Conservation (phyloP, 1,139 yeast species). For the Trichomonascaceae sp. region DNA sequence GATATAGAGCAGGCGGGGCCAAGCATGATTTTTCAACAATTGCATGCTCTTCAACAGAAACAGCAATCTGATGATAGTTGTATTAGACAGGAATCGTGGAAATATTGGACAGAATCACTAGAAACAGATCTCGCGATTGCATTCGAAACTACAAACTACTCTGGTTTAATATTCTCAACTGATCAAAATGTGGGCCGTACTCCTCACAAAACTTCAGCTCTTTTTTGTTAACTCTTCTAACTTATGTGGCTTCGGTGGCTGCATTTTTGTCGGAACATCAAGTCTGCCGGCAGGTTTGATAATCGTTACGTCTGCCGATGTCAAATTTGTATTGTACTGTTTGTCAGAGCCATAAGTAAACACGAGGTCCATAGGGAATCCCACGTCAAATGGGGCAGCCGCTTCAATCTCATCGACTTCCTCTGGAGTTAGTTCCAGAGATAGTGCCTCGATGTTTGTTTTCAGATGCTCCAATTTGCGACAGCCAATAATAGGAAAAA, state of each 20-base stretch:
- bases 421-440: not conserved
- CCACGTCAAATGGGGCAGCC: not conserved
- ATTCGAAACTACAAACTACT: too few relatives aligned
- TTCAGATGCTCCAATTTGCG: not conserved
- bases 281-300: not conserved
- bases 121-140: too few relatives aligned
- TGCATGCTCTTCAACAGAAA: too few relatives aligned
- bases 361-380: not conserved
- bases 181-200: too few relatives aligned
- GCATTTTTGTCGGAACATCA: not conserved
- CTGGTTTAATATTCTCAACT: too few relatives aligned
- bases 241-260: not conserved
- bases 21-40: too few relatives aligned
- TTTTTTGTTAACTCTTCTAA: not conserved
- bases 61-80: too few relatives aligned
- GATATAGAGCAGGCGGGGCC: conserved; percentile 42
- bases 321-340: not conserved
- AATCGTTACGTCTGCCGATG: not conserved
- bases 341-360: not conserved
- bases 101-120: too few relatives aligned
- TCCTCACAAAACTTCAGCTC: too few relatives aligned
- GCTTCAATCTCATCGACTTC: not conserved
- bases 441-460: not conserved
- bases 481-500: not conserved
- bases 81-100: too few relatives aligned